phyloP scores from a whole-genome alignment of 1,139 yeast species.

The Taiozyma sp. region DNA sequence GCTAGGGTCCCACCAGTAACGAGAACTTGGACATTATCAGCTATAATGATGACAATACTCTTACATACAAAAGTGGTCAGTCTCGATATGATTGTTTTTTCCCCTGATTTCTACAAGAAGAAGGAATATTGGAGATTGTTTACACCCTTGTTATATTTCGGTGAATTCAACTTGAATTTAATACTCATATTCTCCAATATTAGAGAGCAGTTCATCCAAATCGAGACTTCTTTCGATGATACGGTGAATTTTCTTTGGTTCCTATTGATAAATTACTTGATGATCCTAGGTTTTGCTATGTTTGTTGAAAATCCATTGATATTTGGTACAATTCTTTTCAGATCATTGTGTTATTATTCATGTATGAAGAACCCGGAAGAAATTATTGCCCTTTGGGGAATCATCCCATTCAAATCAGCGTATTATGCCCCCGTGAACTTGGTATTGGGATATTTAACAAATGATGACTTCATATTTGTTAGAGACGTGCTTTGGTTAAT shows the following conservation, averaged over 20 bases:
- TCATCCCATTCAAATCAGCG: slow-evolving; percentile 10
- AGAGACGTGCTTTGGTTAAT: not conserved
- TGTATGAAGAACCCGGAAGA: slow-evolving; percentile 17
- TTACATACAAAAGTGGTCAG: slow-evolving; percentile 8
- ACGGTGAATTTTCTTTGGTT: slow-evolving; percentile 20
- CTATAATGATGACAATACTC: slow-evolving; percentile 10
- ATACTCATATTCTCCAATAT: slow-evolving; percentile 9
- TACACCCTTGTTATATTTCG: slow-evolving; percentile 18
- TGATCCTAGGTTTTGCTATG: slow-evolving; percentile 8
- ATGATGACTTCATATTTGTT: not conserved
- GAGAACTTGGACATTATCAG: slow-evolving; percentile 14
- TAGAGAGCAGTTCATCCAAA: slow-evolving; percentile 10
- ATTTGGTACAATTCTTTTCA: slow-evolving; percentile 10
- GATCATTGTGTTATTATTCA: slow-evolving; percentile 17
- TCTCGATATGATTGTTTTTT: slow-evolving; percentile 8
- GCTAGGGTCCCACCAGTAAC: slow-evolving; percentile 18
- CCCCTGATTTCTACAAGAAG: slow-evolving; percentile 8
- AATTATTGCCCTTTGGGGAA: slow-evolving; percentile 8
- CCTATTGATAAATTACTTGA: slow-evolving; percentile 7
- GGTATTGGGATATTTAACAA: not conserved
- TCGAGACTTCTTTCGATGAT: slow-evolving; percentile 12
- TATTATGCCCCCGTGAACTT: slow-evolving; percentile 12
- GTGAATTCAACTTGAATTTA: slow-evolving; percentile 11
- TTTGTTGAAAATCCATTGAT: slow-evolving; percentile 4
- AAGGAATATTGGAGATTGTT: slow-evolving; percentile 20